Base-by-base conservation (phyloP, 2,329 filamentous ascomycete species). In the Bisporella sp. region DNA sequence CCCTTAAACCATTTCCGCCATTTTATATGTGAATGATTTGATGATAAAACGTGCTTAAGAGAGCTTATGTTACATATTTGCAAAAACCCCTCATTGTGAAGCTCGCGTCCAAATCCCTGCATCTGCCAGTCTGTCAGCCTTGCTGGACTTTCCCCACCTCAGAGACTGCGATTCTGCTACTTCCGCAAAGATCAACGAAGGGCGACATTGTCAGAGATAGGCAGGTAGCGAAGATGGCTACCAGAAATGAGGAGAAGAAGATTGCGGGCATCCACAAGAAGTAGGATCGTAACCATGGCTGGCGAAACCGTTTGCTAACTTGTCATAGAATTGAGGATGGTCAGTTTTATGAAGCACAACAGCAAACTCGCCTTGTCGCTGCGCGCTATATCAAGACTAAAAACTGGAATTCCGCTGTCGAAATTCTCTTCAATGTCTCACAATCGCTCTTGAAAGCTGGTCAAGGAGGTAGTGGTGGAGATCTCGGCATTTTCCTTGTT, bases 271-370 rank as follows among this genome's bases (percentile, higher is more conserved):
- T 96, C 68, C 87, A 92, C 72, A 77, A 87, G 70, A 92, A 83
- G 84, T 86, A 72, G 55, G 8, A 9, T 63, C 47, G 41, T 40
- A 48, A 29, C 41, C 12, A 21, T 21, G 45, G 35, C 29, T 40
- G 48, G 31, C 12, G 40, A 37, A 37, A 12, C n/a, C 8, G 35
- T 54, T 45, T 51, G 33, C 52, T 61, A 52, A 56, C 35, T n/a
- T 11, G 41, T 42, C 33, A 29, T 62, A 88, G 89, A 70, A 96
- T 96, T 69, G 77, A 82, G 59, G 89, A 95, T 69, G 92, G 91
- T 64, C 85, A 93, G 67, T 96, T 82, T 77, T 99, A 99, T 74
- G 93, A 99, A 78, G 93, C 93, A 52, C 92, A 97, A 72, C 93
- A 99, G 71, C 93, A 99, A 74, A 89, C 96, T 59, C 89, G 93